Conservation (phyloP, 2,329 filamentous ascomycete genomes). For the Cadophora sp. region DNA sequence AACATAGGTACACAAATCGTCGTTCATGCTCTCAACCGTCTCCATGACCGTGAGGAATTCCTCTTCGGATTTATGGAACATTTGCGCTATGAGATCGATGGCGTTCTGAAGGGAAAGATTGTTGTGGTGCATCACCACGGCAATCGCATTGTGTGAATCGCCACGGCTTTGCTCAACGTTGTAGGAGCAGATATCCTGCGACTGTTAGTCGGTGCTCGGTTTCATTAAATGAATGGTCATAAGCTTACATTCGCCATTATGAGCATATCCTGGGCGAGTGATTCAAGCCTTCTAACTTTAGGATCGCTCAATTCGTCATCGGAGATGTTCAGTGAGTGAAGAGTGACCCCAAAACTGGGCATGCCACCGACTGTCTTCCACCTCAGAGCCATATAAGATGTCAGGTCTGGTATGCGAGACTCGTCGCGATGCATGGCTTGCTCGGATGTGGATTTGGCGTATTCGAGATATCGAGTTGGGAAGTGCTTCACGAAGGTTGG, state of each 20-base stretch:
- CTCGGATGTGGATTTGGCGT: neutral
- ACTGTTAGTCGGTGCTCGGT: neutral
- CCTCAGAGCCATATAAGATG: neutral
- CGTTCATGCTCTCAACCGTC: neutral
- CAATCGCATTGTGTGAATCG: neutral
- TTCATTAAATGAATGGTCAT: neutral
- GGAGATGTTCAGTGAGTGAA: neutral
- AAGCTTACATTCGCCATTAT: neutral
- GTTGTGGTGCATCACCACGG: neutral
- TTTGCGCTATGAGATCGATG: neutral
- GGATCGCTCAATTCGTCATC: neutral
- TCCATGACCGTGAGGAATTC: neutral
- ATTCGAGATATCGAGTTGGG: neutral
- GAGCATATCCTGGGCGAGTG: neutral
- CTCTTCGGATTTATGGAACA: neutral
- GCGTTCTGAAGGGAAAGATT: neutral
- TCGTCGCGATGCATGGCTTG: neutral
- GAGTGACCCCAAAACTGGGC: neutral
- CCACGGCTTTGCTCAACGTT: conserved; percentile 7
- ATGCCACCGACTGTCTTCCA: neutral
- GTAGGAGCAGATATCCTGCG: conserved; percentile 5
- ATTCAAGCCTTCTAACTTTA: neutral
- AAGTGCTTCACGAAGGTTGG: conserved; percentile 1
- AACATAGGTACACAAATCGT: neutral
- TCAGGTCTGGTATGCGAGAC: neutral